Evolutionary conservation across 75 land plant genomes (phyloP).

Genomic region (Pseudotsuga menziesii): DNA sequence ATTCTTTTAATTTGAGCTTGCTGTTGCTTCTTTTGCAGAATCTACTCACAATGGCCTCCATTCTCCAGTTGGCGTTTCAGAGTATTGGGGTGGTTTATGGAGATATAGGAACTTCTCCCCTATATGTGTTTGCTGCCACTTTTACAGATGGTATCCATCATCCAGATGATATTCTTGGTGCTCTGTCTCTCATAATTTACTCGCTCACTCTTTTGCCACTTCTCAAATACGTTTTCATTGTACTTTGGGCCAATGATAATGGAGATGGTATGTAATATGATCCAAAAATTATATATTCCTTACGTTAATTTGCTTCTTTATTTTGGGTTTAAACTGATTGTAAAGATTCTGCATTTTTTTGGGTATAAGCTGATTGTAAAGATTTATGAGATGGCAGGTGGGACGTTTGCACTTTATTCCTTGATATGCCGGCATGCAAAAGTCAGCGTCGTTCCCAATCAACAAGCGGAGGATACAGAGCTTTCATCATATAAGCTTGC

Average conservation of each 20-base stretch:
- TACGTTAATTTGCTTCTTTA: neutral
- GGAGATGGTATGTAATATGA: constrained; percentile 49
- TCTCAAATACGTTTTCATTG: constrained; percentile 74
- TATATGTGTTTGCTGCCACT: constrained; percentile 66
- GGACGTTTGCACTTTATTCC: constrained; percentile 69
- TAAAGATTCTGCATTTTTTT: no score
- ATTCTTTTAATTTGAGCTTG: constrained; percentile 18
- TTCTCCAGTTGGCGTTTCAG: constrained; percentile 56
- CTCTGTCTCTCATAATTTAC: constrained; percentile 63
- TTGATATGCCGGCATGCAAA: constrained; percentile 60
- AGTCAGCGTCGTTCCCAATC: constrained; percentile 41
- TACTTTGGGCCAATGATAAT: constrained; percentile 68
- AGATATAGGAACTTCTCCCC: constrained; percentile 74
- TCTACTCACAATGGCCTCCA: constrained; percentile 12
- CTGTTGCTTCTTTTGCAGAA: neutral
- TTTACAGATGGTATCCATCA: constrained; percentile 37
- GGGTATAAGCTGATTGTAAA: no score
- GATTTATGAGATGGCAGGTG: constrained; percentile 34
- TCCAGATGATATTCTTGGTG: constrained; percentile 56
- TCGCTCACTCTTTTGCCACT: constrained; percentile 64
- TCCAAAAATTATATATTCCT: neutral
- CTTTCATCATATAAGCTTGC: constrained; percentile 42
- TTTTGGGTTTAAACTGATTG: neutral
- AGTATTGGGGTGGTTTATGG: constrained; percentile 81
- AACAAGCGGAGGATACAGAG: constrained; percentile 37